A percentile compares a stretch with the other conserved stretches of the same genome.
Evolutionary conservation across 2,329 filamentous ascomycete species (phyloP).

Genomic region (Alternaria alternata): DNA sequence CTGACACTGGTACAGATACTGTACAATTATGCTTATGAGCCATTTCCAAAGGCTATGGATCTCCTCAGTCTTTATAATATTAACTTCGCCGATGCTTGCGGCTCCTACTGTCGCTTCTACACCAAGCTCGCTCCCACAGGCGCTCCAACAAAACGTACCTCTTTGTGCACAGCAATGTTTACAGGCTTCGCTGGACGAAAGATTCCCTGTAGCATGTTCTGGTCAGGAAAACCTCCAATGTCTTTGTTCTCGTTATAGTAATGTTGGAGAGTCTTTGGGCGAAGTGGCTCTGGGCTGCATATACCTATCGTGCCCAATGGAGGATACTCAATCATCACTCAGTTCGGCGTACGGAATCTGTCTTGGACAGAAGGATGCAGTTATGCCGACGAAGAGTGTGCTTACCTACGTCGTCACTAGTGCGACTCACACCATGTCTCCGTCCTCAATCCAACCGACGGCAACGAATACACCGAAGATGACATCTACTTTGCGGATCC

Average conservation of each 20-base stretch:
- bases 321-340: slow-evolving; percentile 21
- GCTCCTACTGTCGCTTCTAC: slow-evolving; percentile 32
- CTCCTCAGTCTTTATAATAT: slow-evolving; percentile 46
- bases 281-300: slow-evolving; percentile 51
- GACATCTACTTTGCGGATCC: slow-evolving; percentile 21
- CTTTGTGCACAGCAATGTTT: slow-evolving; percentile 50
- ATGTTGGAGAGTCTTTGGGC: slow-evolving; percentile 46
- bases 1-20: slow-evolving; percentile 42
- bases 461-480: slow-evolving; percentile 21
- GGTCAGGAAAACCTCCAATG: slow-evolving; percentile 42
- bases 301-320: slow-evolving; percentile 42
- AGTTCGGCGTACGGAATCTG: slow-evolving; percentile 49
- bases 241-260: slow-evolving; percentile 51
- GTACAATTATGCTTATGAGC: slow-evolving; percentile 52
- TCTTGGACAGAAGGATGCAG: slow-evolving; percentile 45
- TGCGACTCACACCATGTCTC: slow-evolving; percentile 28
- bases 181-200: slow-evolving; percentile 40
- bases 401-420: slow-evolving; percentile 37
- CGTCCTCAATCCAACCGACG: slow-evolving; percentile 16
- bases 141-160: slow-evolving; percentile 43
- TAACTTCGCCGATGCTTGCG: slow-evolving; percentile 41
- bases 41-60: slow-evolving; percentile 49
- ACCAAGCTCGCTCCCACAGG: slow-evolving; percentile 34
- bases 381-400: slow-evolving; percentile 47
- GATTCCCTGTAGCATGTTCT: slow-evolving; percentile 48